Percentiles rank a stretch among this genome's conserved stretches.
These are phyloP conservation scores for Stromatinia cepivora DNA, from an alignment of 2,329 filamentous ascomycete genomes.

Conservation along the genomic window DNA sequence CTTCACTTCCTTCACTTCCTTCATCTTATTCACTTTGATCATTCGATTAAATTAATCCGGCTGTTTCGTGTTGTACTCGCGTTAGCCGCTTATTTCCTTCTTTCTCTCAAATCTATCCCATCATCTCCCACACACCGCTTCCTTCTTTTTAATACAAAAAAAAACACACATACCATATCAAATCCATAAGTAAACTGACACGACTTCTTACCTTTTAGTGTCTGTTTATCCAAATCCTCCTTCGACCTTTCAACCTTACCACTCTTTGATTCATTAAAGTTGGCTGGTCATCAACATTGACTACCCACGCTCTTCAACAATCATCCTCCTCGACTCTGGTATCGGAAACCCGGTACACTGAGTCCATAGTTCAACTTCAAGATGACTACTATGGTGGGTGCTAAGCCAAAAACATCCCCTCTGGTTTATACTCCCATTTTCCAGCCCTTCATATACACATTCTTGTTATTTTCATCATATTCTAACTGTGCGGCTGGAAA, in stretches of 20 bases:
- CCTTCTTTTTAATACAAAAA: background rate
- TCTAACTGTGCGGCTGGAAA: slow-evolving; percentile 27
- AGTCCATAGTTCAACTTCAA: slow-evolving; percentile 44
- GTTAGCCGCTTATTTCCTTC: slow-evolving; percentile 19
- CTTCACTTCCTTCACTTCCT: background rate
- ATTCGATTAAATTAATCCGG: background rate
- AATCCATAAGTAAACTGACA: slow-evolving; percentile 12
- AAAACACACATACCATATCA: background rate
- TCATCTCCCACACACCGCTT: slow-evolving; percentile 14
- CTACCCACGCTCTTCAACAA: background rate
- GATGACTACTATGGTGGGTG: slow-evolving; percentile 64
- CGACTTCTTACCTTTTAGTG: slow-evolving; percentile 11
- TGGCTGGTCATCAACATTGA: background rate
- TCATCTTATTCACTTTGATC: background rate
- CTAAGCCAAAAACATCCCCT: slow-evolving; percentile 43
- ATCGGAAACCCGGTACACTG: slow-evolving; percentile 39
- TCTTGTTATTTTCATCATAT: slow-evolving; percentile 32
- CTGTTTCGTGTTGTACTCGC: slow-evolving; percentile 8
- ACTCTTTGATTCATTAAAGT: slow-evolving; percentile 2
- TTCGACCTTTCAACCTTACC: slow-evolving; percentile 5
- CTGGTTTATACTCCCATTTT: slow-evolving; percentile 45
- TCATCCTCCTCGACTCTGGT: slow-evolving; percentile 30
- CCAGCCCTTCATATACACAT: slow-evolving; percentile 38
- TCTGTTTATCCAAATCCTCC: slow-evolving; percentile 1
- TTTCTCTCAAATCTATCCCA: slow-evolving; percentile 19